Base-by-base conservation (phyloP, 2,329 filamentous ascomycete species). In the Plenodomus biglobosus region DNA sequence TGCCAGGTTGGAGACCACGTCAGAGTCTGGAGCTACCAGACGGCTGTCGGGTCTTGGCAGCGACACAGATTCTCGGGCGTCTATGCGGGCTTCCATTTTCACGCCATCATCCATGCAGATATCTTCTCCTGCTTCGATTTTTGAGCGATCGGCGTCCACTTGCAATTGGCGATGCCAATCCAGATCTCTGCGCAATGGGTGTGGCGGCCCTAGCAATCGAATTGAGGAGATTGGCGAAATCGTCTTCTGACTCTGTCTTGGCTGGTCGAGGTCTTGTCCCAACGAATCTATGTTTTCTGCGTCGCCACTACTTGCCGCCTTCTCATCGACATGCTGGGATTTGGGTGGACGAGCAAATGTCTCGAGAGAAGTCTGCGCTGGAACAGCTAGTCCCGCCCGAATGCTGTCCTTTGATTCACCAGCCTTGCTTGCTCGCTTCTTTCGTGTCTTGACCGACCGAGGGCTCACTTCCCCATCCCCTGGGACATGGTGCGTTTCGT, bases 221-320 rank as follows among this genome's bases (percentile, higher is more conserved):
- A 20, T 13, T 10, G 39, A 21, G 20, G 52, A 52, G 5, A 40
- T 16, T 15, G 69, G 69, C 1, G 69, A 69, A 11, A 51, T 52
- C 1, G 72, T 75, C 43, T 69, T 73, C 37, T 67, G 66, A 34
- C 73, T 64, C 52, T 76, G 76, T 36, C 66, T 65, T 15, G 67
- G 62, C 5, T 52, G 24, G 39, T 71, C 68, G 15, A 58, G 50
- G 6, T 73, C 67, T 34, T 65, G 59, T 16, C 67, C 61, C 18
- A 68, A 39, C 8, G 52, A 58, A n/a, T n/a, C n/a, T n/a, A n/a
- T n/a, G 13, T 48, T 38, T 13, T 46, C 60, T 19, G 34, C 32
- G 16, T 24, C 42, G 10, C 32, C 16, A 18, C 36, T 36, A 7
- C 39, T 4, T 3, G 20, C n/a, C n/a, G 17, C 27, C n/a, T 17